Base-by-base conservation (phyloP, 2,329 filamentous ascomycete species). In the Fusarium pseudocircinatum region DNA sequence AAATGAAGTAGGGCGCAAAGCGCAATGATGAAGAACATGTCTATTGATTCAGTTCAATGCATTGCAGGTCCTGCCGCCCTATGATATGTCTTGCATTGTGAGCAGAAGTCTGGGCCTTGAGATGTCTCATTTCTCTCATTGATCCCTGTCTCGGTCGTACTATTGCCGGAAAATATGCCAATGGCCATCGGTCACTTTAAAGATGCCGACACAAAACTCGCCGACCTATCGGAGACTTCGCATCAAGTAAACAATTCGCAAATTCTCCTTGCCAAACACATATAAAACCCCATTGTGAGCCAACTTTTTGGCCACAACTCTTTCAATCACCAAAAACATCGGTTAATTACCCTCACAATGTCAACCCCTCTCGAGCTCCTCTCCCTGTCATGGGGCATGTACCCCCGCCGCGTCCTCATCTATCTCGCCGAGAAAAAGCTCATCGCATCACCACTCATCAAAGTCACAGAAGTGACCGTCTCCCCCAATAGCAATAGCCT, bases 371-470 rank as follows among this genome's bases (percentile, higher is more conserved):
- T 74, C 1, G 72, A 74, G 28, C 72, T 74, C 1, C 74, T 74
- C 24, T 58, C 59, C 16, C 60, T 74, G 1, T 40, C 68, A 2
- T 74, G 68, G 72, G 72, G 72, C 8, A 46, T 74, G 9, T 69
- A 60, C 2, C 72, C 72, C 12, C 72, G 72, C 14, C 63, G 72
- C 16, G 40, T 73, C 5, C 36, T 74, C 0, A 58, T 74, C 4
- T 74, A 74, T 12, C 72, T 74, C 4, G 30, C 60, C 1, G 72
- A 74, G 30, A 74, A 72, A 4, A 43, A 47, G 5, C 26, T 74
- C 18, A 15, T 67, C 13, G 32, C 32, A 2, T 69, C 68, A 4
- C 72, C 60, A 4, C 60, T 62, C 1, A 49, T 74, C 7, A 72
- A 60, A 3, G 20, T 74, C 10, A 69, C 72, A 0, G 28, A 63